These are phyloP conservation scores for Nakaseomyces nivariensis DNA, from an alignment of 1,139 yeast species.

Conservation along the genomic window DNA sequence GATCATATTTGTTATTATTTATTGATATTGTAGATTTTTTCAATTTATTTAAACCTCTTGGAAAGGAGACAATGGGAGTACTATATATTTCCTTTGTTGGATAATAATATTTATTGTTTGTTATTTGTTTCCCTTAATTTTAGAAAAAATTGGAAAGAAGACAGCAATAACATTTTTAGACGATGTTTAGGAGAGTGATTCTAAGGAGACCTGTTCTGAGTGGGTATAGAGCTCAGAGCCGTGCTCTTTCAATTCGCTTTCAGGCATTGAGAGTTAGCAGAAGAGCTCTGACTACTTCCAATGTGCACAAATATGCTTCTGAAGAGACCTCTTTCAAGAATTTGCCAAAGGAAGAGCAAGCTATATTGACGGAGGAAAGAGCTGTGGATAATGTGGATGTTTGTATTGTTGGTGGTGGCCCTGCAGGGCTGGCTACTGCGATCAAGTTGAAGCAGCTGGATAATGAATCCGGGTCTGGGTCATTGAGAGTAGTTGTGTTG, in stretches of 20 bases:
- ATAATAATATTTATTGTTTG: too few relatives aligned
- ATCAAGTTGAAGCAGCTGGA: conserved; percentile 81
- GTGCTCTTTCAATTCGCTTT: background rate
- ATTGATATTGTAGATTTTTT: too few relatives aligned
- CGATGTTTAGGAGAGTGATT: background rate
- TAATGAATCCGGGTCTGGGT: conserved; percentile 49
- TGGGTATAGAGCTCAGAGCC: background rate
- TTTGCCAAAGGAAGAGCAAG: conserved; percentile 35
- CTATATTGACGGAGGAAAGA: conserved; percentile 45
- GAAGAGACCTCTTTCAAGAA: conserved; percentile 20
- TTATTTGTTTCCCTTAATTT: background rate
- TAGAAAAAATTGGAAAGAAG: too few relatives aligned
- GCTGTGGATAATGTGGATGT: conserved; percentile 84
- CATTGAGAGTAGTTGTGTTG: conserved; percentile 71
- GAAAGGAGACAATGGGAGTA: too few relatives aligned
- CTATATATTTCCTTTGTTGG: too few relatives aligned
- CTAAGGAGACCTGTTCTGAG: background rate
- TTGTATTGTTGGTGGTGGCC: conserved; percentile 95
- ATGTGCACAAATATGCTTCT: conserved; percentile 8
- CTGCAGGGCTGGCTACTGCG: conserved; percentile 93
- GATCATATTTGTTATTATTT: too few relatives aligned
- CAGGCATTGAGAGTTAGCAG: background rate
- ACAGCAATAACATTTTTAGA: too few relatives aligned
- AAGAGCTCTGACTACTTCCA: background rate
- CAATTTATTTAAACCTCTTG: too few relatives aligned